Evolutionary conservation across 2,329 filamentous ascomycete species (phyloP).

Genomic region (Cladosporium sp.): DNA sequence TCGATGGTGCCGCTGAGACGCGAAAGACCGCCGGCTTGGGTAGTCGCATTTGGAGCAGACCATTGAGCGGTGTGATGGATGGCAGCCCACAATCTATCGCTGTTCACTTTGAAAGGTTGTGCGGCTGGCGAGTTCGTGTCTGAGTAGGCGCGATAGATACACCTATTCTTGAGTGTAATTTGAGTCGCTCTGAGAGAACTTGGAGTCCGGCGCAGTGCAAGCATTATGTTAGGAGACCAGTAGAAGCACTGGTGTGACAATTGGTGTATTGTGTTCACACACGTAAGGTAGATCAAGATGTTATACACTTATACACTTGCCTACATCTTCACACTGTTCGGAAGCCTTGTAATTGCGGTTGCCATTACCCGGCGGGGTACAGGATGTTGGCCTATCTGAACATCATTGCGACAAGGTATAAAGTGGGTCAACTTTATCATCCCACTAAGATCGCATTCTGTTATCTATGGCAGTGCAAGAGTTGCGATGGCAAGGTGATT

Average conservation of each 20-base stretch:
- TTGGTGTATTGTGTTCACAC: no score
- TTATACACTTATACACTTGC: no score
- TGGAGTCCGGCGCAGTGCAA: background rate
- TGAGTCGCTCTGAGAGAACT: background rate
- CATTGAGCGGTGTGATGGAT: constrained; percentile 20
- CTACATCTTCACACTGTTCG: background rate
- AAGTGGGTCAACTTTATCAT: constrained; percentile 3
- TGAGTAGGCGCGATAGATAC: background rate
- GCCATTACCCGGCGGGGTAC: background rate
- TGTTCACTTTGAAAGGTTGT: constrained; percentile 12
- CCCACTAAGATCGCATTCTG: background rate
- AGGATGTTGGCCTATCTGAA: constrained; percentile 1
- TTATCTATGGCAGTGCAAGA: background rate
- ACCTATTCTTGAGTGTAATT: background rate
- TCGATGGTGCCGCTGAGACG: constrained; percentile 18
- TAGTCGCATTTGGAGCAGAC: constrained; percentile 16
- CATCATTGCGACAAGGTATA: background rate
- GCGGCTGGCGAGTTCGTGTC: background rate
- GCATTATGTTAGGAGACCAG: background rate
- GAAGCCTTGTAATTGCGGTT: background rate
- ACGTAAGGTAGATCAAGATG: no score
- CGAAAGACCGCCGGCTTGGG: constrained; percentile 15
- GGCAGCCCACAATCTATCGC: constrained; percentile 16
- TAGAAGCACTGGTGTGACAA: no score
- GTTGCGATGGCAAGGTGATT: no score